Percentiles rank a stretch among this genome's conserved stretches.
Evolutionary conservation across 176 grass and related monocot species (phyloP).

Genomic region (Phragmites australis): DNA sequence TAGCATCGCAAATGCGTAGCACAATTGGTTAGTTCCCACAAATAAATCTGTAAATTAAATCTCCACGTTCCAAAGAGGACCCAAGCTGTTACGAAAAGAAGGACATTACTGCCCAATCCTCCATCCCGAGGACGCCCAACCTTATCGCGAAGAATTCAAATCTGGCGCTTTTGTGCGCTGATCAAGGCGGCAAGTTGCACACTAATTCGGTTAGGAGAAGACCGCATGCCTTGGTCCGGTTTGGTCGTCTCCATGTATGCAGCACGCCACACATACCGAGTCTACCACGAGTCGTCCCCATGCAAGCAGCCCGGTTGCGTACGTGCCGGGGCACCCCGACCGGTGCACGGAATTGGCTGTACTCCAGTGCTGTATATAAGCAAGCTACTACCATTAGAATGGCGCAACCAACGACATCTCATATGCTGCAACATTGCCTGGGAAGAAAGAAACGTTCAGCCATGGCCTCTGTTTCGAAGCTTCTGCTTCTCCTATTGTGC

Average conservation of each 20-base stretch:
- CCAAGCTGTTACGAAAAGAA: too few relatives aligned
- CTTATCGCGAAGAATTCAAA: not conserved
- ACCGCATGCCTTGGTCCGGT: not conserved
- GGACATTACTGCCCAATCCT: not conserved
- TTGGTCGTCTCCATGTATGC: not conserved
- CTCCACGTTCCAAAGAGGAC: too few relatives aligned
- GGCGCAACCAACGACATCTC: not conserved
- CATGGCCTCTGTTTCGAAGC: slow-evolving; percentile 32
- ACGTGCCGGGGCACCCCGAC: not conserved
- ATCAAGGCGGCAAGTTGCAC: slow-evolving; percentile 4
- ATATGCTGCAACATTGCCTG: not conserved
- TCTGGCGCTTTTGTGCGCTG: not conserved
- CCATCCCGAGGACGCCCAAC: not conserved
- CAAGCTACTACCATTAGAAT: too few relatives aligned
- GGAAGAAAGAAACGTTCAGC: not conserved
- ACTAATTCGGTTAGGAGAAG: not conserved
- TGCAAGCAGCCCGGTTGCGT: not conserved
- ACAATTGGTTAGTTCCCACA: too few relatives aligned
- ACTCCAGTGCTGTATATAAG: slow-evolving; percentile 19
- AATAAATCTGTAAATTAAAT: too few relatives aligned
- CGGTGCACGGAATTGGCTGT: not conserved
- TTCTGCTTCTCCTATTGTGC: slow-evolving; percentile 27
- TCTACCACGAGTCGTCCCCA: slow-evolving; percentile 34
- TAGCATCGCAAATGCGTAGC: too few relatives aligned
- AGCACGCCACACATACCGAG: not conserved